Conservation (phyloP, 2,329 filamentous ascomycete genomes). For the Cercospora canescens region DNA sequence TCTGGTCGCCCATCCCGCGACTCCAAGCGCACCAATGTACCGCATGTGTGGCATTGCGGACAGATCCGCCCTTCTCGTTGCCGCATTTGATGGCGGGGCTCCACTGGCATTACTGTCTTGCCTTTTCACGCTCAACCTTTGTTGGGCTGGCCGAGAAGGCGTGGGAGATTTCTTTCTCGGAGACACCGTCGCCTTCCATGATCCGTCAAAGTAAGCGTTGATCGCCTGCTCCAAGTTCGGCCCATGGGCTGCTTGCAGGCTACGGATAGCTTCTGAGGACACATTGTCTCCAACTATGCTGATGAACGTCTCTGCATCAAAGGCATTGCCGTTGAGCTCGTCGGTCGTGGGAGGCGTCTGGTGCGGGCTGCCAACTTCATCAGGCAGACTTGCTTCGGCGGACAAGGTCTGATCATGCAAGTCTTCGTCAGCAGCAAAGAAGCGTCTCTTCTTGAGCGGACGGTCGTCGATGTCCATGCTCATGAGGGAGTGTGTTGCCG, state of each 20-base stretch:
- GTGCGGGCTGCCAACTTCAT: constrained; percentile 36
- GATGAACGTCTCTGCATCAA: constrained; percentile 57
- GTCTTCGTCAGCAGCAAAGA: constrained; percentile 58
- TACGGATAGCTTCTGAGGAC: constrained; percentile 45
- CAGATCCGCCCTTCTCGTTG: constrained; percentile 20
- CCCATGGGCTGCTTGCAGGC: constrained; percentile 51
- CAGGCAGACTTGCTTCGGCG: constrained; percentile 35
- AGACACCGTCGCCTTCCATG: constrained; percentile 50
- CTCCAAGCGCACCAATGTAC: constrained; percentile 91
- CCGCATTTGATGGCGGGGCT: not conserved
- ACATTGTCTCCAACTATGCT: constrained; percentile 59
- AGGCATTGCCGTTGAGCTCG: constrained; percentile 38
- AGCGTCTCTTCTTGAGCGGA: constrained; percentile 62
- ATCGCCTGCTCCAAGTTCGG: constrained; percentile 61
- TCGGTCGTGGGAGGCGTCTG: constrained; percentile 15
- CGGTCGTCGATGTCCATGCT: constrained; percentile 48
- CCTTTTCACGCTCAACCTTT: constrained; percentile 12
- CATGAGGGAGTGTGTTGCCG: not conserved
- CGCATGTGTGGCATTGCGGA: constrained; percentile 57
- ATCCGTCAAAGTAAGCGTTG: constrained; percentile 65
- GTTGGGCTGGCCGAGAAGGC: constrained; percentile 13
- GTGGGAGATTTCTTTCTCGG: constrained; percentile 21
- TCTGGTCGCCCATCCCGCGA: constrained; percentile 85
- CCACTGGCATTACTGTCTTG: constrained; percentile 7
- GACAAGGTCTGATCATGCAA: constrained; percentile 29